Base-by-base conservation (phyloP, 2,329 filamentous ascomycete species). In the Epichloe glyceriae region DNA sequence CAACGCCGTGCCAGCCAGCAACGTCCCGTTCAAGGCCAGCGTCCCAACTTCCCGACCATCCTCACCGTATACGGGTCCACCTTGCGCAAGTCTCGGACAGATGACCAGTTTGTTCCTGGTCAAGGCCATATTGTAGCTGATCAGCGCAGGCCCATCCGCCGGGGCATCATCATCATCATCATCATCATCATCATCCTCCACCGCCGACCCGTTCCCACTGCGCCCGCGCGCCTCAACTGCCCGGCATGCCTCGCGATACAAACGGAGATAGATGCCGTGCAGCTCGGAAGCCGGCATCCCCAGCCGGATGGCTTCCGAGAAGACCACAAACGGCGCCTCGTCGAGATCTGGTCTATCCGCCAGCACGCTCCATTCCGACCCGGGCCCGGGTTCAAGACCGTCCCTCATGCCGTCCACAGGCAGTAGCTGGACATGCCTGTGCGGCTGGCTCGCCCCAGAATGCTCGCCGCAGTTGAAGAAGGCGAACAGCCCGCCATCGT, bases 381-480 rank as follows among this genome's bases (percentile, higher is more conserved):
- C 50, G 0, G 54, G 47, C 0, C 51, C 50, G 0, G 54, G 47
- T 0, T 62, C 64, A 5, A 81, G 57, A 0, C 78, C 79, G 12
- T 74, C 72, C 37, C 67, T 71, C 82, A 88, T 87, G 17, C 72
- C 67, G 7, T 76, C 72, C 0, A 86, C 72, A 0, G 83, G 82
- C 3, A 88, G 65, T n/a, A 88, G 73, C 63, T 88, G 85, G 26
- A 88, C 64, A 59, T 88, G 85, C 4, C 85, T 67, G 60, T 88
- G 85, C 12, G 83, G 76, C 62, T 88, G 84, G 56, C 80, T 85
- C 1, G 84, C 83, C 3, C 84, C 85, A 4, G 82, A 86, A 58
- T 83, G 73, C 11, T 72, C 64, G 2, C 85, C 85, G 34, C 78
- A 82, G 64, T 88, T 88, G 72, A 84, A 86, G 61, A 85, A 86